Conservation (phyloP, 768 basidiomycete species). For the Rhodocollybia butyracea region DNA sequence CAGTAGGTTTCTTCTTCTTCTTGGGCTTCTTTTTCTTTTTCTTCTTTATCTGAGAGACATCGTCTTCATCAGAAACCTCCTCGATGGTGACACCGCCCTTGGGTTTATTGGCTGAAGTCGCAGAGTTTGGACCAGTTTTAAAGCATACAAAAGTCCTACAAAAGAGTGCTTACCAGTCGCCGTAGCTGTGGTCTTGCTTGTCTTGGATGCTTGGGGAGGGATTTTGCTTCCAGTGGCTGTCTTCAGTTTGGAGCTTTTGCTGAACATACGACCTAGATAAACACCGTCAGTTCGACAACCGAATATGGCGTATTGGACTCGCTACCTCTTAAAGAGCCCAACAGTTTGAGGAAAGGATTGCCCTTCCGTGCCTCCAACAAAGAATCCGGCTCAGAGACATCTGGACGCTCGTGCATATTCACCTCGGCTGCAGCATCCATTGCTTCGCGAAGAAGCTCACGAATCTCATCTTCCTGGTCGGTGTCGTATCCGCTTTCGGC, state of each 20-base stretch:
- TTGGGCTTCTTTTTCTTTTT: conserved; percentile 78
- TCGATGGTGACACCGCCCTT: conserved; percentile 53
- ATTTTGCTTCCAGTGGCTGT: conserved; percentile 16
- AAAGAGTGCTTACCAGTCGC: not conserved
- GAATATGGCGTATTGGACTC: conserved; percentile 1
- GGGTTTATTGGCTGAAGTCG: conserved; percentile 21
- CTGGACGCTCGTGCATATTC: conserved; percentile 54
- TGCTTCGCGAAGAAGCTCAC: conserved; percentile 62
- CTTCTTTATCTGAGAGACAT: conserved; percentile 40
- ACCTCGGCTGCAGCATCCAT: conserved; percentile 66
- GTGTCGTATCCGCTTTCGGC: conserved; percentile 54
- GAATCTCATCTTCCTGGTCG: conserved; percentile 65
- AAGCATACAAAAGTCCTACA: not conserved
- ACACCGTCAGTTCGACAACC: too few relatives aligned
- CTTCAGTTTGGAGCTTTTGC: conserved; percentile 41
- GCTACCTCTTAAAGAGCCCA: conserved; percentile 71
- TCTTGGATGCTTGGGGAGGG: not conserved
- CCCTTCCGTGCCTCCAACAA: conserved; percentile 53
- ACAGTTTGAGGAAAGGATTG: conserved; percentile 76
- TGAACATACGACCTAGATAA: conserved; percentile 61
- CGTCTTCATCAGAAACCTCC: conserved; percentile 66
- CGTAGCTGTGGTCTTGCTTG: not conserved
- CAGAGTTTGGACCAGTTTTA: conserved; percentile 5
- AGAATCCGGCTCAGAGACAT: conserved; percentile 40
- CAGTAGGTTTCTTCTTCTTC: conserved; percentile 52